These are phyloP conservation scores for Aeminium ludgeri DNA, from an alignment of 495 filamentous ascomycete genomes.

Conservation along the genomic window DNA sequence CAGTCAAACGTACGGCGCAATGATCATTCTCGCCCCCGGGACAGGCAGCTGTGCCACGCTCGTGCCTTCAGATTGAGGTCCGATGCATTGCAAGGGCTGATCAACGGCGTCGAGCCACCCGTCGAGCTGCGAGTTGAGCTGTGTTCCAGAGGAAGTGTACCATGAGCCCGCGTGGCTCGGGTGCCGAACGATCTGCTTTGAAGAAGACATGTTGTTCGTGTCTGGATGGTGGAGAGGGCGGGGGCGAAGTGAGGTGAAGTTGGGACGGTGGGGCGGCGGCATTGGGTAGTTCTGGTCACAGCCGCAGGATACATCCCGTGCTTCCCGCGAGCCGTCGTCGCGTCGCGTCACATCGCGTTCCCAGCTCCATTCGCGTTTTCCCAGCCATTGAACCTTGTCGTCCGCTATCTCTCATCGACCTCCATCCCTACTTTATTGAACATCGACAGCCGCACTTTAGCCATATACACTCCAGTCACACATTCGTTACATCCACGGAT, in stretches of 20 bases:
- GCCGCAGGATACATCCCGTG: too few relatives aligned
- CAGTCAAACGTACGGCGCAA: conserved; percentile 63
- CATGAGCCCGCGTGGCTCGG: conserved; percentile 67
- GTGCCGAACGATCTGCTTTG: conserved; percentile 31
- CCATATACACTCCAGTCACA: neutral
- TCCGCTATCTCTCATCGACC: too few relatives aligned
- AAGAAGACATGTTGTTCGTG: conserved; percentile 28
- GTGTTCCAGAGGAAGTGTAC: conserved; percentile 49
- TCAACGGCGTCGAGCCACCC: conserved; percentile 62
- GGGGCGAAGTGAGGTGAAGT: neutral
- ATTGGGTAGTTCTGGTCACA: too few relatives aligned
- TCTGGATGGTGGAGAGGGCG: conserved; percentile 1
- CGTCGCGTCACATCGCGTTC: neutral
- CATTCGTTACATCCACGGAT: neutral
- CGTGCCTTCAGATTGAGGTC: conserved; percentile 25
- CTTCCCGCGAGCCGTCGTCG: too few relatives aligned
- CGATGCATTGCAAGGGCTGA: conserved; percentile 31
- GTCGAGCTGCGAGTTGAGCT: conserved; percentile 57
- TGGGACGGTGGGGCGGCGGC: neutral
- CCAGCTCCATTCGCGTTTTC: too few relatives aligned
- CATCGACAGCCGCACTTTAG: too few relatives aligned
- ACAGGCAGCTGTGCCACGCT: conserved; percentile 46
- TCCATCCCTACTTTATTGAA: too few relatives aligned
- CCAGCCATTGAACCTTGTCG: too few relatives aligned
- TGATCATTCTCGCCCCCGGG: conserved; percentile 68